Evolutionary conservation across 192 early-diverging fungal genomes (phyloP).

Genomic region (Podila clonocystis): DNA sequence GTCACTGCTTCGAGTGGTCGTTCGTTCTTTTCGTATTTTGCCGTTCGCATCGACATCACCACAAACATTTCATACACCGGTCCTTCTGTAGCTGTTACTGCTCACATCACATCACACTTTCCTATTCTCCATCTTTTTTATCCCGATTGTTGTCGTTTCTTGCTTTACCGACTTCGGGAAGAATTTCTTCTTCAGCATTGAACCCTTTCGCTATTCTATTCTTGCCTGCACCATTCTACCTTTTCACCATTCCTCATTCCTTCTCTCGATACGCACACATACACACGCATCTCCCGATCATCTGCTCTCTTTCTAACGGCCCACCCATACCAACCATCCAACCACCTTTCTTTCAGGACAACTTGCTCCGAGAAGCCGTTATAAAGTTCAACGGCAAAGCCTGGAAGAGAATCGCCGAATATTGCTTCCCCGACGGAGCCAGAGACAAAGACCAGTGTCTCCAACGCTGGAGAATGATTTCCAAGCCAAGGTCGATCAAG

Average conservation of each 20-base stretch:
- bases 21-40: neutral
- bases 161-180: neutral
- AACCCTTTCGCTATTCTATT: neutral
- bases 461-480: constrained; percentile 53
- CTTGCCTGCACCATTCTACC: neutral
- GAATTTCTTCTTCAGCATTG: neutral
- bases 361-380: constrained; percentile 39
- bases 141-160: neutral
- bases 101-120: neutral
- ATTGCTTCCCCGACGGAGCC: constrained; percentile 46
- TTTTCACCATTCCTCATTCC: neutral
- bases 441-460: constrained; percentile 52
- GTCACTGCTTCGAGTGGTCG: neutral
- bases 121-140: neutral
- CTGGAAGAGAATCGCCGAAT: constrained; percentile 51
- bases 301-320: neutral
- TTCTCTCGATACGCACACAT: neutral
- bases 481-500: constrained; percentile 49
- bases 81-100: neutral
- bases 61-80: neutral
- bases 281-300: neutral
- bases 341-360: constrained; percentile 11
- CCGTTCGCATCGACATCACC: neutral
- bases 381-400: constrained; percentile 53
- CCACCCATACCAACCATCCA: neutral